These are phyloP conservation scores for Porcisia deanei DNA, from an alignment of 208 protist species.

Conservation along the genomic window DNA sequence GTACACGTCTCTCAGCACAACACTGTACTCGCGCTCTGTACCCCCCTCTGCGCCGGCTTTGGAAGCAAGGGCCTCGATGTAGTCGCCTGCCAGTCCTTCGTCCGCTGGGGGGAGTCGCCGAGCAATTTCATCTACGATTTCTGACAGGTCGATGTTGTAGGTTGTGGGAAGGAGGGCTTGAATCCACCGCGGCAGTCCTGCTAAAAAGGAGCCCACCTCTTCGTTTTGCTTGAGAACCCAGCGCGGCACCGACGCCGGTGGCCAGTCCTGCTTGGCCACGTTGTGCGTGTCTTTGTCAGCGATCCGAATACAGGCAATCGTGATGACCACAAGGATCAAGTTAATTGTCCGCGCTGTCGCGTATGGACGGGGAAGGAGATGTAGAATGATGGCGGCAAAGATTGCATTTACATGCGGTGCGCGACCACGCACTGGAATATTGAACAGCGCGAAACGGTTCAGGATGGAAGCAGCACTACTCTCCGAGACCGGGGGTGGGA, in stretches of 20 bases:
- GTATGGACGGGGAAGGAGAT: slow-evolving; percentile 11
- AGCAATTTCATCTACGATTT: slow-evolving; percentile 17
- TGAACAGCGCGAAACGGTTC: background rate
- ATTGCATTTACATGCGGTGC: background rate
- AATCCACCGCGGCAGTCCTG: slow-evolving; percentile 12
- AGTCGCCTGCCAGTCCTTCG: slow-evolving; percentile 18
- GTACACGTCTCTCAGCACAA: background rate
- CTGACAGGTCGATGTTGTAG: background rate
- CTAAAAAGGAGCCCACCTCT: slow-evolving; percentile 2
- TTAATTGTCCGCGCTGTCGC: background rate
- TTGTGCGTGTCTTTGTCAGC: background rate
- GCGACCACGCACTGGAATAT: slow-evolving; percentile 6
- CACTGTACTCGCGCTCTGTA: background rate
- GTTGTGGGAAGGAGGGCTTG: slow-evolving; percentile 1
- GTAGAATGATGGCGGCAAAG: background rate
- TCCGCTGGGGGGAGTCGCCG: slow-evolving; percentile 21
- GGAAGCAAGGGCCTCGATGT: slow-evolving; percentile 17
- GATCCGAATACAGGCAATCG: background rate
- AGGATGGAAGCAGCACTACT: background rate
- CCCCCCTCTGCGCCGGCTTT: background rate
- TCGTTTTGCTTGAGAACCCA: slow-evolving; percentile 5
- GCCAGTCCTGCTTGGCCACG: background rate
- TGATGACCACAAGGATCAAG: slow-evolving; percentile 1
- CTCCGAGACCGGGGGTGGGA: background rate
- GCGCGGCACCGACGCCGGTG: background rate